Base-by-base conservation (phyloP, 2,329 filamentous ascomycete species). In the Salinomyces thailandicus region DNA sequence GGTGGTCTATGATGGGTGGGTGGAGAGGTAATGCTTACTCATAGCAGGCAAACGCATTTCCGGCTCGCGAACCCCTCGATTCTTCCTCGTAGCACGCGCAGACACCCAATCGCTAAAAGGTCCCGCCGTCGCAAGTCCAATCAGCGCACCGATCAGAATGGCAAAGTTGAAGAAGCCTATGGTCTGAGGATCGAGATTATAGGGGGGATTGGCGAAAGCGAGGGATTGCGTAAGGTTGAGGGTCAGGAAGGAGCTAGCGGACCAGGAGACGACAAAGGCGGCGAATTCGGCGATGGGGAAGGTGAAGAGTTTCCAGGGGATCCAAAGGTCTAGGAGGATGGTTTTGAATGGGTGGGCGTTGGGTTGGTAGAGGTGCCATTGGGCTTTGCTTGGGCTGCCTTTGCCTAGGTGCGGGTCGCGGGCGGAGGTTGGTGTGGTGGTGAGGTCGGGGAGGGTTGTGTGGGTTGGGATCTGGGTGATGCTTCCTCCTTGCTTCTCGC, bases 221-320 rank as follows among this genome's bases (percentile, higher is more conserved):
- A 75, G 69, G 6, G 62, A 65, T 41, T 60, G 71, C 0, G 73
- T 77, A n/a, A 79, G 61, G 54, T 79, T 79, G 49, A 79, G 49
- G 2, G 68, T 71, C 31, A 80, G 58, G 56, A 77, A 76, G 15
- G 60, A 67, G 28, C 64, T 71, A 37, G 72, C 73, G 6, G 64
- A 66, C 72, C 73, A 79, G 16, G 69, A 73, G 5, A 77, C 72
- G 17, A 76, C 67, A 46, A 80, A 79, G 12, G 72, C 66, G 1
- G 75, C 64, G 39, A 76, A 74, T 43, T 78, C 68, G 28, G 79
- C 69, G 39, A 80, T 79, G 0, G 77, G 76, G 53, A 74, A 80
- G 0, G 64, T 46, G 50, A 77, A 71, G 1, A 80, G 61, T 46
- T 77, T 75, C 68, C 72, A 77, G 0, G 76, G 77, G 5, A 73